Base-by-base conservation (phyloP, 768 basidiomycete species). In the Nidularia pulvinata region DNA sequence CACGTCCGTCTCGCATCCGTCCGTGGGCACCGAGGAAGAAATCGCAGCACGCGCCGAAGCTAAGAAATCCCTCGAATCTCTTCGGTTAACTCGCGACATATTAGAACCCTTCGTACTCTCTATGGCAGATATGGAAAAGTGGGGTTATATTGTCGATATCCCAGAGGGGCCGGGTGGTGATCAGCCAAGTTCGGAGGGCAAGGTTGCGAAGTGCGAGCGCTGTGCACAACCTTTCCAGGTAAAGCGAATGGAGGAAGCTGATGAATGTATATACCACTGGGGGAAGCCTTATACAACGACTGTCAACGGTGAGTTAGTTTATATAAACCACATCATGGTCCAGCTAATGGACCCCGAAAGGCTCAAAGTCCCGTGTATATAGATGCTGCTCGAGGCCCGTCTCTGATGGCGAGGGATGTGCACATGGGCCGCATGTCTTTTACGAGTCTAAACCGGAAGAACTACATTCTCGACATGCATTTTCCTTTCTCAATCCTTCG, bases 341-440 rank as follows among this genome's bases (percentile, higher is more conserved):
- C 19, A 19, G 19, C 19, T 19, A 19, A 19, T 19, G 19, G 19
- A 19, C 19, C 19, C 19, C 19, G 19, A 19, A 68, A 91, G 89
- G 88, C 42, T 83, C 93, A 65, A 85, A 79, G 60, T 71, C 82
- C 44, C 81, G 90, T 33, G 65, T 85, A 33, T 92, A 85, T 60
- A 83, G 78, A n/a, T 97, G 94, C 63, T 97, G 94, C 64, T 86
- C 83, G n/a, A 73, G 75, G 49, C 72, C 79, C 11, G 78, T 80
- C 13, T 71, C 73, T 7, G 78, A 86, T 25, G 74, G 77, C 35
- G 81, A 81, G 54, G 91, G 91, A 0, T 97, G 94, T 62, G 75
- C 83, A 9, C 78, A 76, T 48, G 93, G 95, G 1, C 84, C 85
- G 3, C 97, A 99, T 66, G 93, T 98, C 14, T 98, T 98, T 66